phyloP scores from a whole-genome alignment of 495 filamentous ascomycete species.

The Evansstolkia leycettana region DNA sequence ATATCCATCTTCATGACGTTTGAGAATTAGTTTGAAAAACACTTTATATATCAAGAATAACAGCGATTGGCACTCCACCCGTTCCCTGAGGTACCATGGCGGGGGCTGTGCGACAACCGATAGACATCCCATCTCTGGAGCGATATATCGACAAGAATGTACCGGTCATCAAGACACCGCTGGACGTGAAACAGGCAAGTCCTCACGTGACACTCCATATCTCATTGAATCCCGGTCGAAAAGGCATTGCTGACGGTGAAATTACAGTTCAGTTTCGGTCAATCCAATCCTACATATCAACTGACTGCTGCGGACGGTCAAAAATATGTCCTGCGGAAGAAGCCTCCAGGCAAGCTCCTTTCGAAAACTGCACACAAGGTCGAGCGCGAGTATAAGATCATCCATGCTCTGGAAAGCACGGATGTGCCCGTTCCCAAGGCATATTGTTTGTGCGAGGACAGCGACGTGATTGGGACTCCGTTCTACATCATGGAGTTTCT shows the following conservation, averaged over 20 bases:
- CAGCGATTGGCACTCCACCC: background rate
- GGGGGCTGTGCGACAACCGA: constrained; percentile 75
- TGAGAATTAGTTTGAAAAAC: too few relatives aligned
- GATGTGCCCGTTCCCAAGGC: constrained; percentile 80
- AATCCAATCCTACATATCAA: constrained; percentile 94
- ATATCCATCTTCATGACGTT: too few relatives aligned
- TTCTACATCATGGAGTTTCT: constrained; percentile 35
- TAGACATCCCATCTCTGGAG: constrained; percentile 67
- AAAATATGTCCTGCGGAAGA: constrained; percentile 65
- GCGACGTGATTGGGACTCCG: constrained; percentile 64
- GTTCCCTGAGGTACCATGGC: constrained; percentile 49
- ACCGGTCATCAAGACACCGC: constrained; percentile 64
- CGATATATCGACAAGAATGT: constrained; percentile 63
- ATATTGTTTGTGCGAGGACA: constrained; percentile 78
- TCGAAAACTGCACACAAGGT: constrained; percentile 79
- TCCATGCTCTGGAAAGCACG: constrained; percentile 65
- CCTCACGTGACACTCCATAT: background rate
- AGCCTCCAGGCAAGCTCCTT: constrained; percentile 63
- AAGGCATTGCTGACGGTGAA: constrained; percentile 2
- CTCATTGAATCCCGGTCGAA: background rate
- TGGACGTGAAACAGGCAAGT: constrained; percentile 79
- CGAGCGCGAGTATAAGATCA: constrained; percentile 86
- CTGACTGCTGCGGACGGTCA: constrained; percentile 54
- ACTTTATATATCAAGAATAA: too few relatives aligned
- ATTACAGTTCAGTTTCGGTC: constrained; percentile 81